phyloP scores from a whole-genome alignment of 1,139 yeast genomes.

The Suhomyces bokatorum region DNA sequence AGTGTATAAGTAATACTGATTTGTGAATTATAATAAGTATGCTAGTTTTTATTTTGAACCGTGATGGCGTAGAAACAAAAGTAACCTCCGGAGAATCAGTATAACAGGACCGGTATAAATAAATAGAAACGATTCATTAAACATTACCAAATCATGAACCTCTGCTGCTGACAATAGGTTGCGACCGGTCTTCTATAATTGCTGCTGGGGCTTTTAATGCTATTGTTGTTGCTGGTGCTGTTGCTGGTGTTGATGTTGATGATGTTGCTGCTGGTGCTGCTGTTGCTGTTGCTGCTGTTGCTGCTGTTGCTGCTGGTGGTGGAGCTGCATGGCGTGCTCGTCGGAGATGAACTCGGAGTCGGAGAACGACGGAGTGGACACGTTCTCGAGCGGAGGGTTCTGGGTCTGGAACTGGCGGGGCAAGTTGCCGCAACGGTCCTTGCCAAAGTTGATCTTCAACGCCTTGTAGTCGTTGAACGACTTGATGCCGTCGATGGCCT shows the following conservation, averaged over 20 bases:
- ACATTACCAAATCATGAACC: conserved; percentile 9
- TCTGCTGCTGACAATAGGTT: neutral
- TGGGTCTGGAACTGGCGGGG: conserved; percentile 52
- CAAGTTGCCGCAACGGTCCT: conserved; percentile 88
- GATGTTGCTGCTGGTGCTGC: conserved; percentile 7
- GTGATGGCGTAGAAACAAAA: conserved; percentile 1
- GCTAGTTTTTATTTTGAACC: conserved; percentile 7
- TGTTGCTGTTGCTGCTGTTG: conserved; percentile 10
- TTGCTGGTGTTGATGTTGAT: conserved; percentile 5
- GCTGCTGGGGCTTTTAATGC: conserved; percentile 3
- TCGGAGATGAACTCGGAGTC: conserved; percentile 30
- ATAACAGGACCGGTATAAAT: conserved; percentile 11
- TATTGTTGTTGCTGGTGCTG: conserved; percentile 1
- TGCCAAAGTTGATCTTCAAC: conserved; percentile 72
- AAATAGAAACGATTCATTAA: conserved; percentile 10
- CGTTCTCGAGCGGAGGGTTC: conserved; percentile 20
- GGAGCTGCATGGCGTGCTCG: conserved; percentile 17
- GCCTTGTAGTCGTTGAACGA: conserved; percentile 38
- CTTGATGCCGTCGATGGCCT: conserved; percentile 67
- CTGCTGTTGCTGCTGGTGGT: conserved; percentile 8
- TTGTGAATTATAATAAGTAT: conserved; percentile 12
- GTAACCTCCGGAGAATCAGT: conserved; percentile 7
- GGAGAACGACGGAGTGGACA: conserved; percentile 29
- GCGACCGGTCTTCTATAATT: conserved; percentile 2
- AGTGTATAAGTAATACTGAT: conserved; percentile 14